Conservation (phyloP, 106 monocot genomes). For the Vanilla planifolia region DNA sequence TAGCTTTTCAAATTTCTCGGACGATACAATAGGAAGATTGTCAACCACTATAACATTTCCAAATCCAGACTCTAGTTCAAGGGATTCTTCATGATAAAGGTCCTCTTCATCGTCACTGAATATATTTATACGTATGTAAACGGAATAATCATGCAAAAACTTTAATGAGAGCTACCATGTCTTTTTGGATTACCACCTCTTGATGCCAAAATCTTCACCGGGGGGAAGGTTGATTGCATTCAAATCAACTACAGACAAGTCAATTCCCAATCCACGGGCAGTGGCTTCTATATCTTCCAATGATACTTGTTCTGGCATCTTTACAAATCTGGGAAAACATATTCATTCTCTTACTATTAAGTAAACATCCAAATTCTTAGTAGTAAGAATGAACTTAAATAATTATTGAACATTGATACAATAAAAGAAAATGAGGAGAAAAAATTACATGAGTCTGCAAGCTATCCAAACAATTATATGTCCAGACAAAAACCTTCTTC, state of each 20-base stretch:
- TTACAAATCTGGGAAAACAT: neutral
- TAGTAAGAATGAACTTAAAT: no score
- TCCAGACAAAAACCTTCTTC: no score
- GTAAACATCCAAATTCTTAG: no score
- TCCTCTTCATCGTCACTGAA: conserved; percentile 66
- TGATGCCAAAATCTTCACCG: conserved; percentile 26
- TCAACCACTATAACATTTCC: conserved; percentile 70
- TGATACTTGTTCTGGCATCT: conserved; percentile 3
- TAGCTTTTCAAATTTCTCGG: conserved; percentile 86
- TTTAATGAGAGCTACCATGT: neutral
- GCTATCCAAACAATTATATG: no score
- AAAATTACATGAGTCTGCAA: no score
- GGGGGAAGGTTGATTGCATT: conserved; percentile 15
- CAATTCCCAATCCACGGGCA: conserved; percentile 10
- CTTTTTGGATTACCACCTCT: conserved; percentile 8
- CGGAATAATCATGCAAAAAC: neutral
- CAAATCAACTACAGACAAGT: conserved; percentile 11
- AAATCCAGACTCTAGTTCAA: conserved; percentile 61
- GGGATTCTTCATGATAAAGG: conserved; percentile 30
- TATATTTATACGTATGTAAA: no score
- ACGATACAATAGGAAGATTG: conserved; percentile 69
- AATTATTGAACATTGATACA: no score
- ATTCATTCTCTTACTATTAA: neutral
- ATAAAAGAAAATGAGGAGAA: no score
- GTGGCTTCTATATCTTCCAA: conserved; percentile 18